Evolutionary conservation across 2,329 filamentous ascomycete species (phyloP).

Genomic region (Periconia digitata): DNA sequence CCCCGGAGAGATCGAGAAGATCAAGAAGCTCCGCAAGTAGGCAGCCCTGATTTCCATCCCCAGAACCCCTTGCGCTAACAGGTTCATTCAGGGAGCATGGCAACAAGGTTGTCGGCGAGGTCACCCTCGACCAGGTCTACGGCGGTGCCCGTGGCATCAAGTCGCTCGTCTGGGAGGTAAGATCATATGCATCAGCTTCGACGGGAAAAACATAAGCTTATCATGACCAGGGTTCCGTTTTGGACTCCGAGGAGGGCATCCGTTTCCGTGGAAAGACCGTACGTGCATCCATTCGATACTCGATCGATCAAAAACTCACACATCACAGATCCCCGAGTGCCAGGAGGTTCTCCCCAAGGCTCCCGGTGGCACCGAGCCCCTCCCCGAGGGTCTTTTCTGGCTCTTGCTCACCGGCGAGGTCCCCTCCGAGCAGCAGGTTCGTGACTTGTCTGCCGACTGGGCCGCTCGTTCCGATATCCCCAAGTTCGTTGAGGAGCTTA

Average conservation of each 20-base stretch:
- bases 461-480: slow-evolving; percentile 94
- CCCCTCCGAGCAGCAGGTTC: slow-evolving; percentile 96
- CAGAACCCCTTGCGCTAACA: slow-evolving; percentile 27
- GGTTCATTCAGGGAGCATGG: slow-evolving; percentile 74
- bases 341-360: slow-evolving; percentile 97
- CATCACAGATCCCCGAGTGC: slow-evolving; percentile 82
- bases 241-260: slow-evolving; percentile 98
- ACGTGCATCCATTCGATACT: slow-evolving; percentile 27
- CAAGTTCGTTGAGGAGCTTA: slow-evolving; percentile 98
- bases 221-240: slow-evolving; percentile 71
- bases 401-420: slow-evolving; percentile 97
- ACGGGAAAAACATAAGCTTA: slow-evolving; percentile 16
- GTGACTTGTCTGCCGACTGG: slow-evolving; percentile 97
- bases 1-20: slow-evolving; percentile 96
- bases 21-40: slow-evolving; percentile 97
- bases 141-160: slow-evolving; percentile 99
- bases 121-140: slow-evolving; percentile 99
- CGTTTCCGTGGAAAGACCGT: slow-evolving; percentile 97
- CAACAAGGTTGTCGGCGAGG: slow-evolving; percentile 93
- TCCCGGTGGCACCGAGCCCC: slow-evolving; percentile 92
- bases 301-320: slow-evolving; percentile 21
- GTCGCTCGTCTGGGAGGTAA: slow-evolving; percentile 92
- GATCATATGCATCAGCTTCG: slow-evolving; percentile 12
- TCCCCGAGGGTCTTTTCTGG: slow-evolving; percentile 99
- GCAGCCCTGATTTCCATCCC: slow-evolving; percentile 11